Conservation (phyloP, 306 rosid species). For the Quillaja saponaria region DNA sequence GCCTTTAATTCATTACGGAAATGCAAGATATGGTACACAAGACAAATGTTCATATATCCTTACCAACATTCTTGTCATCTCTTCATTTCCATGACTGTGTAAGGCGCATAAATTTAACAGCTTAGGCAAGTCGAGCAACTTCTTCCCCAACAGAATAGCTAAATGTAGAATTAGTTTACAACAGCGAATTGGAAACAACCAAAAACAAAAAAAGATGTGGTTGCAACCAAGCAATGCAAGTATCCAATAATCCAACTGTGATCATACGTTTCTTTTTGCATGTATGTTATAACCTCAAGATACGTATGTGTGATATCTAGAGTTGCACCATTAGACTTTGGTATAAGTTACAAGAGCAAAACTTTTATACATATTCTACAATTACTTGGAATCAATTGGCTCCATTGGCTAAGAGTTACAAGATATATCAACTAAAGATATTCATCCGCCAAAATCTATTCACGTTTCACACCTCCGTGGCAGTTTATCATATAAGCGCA, state of each 20-base stretch:
- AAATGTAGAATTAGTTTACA: conserved; percentile 70
- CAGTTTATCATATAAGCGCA: not conserved
- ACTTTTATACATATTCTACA: not conserved
- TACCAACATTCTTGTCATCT: conserved; percentile 74
- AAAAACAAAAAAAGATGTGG: conserved; percentile 4
- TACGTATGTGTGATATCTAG: too few species aligned
- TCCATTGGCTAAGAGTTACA: conserved; percentile 17
- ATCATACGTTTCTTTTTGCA: conserved; percentile 17
- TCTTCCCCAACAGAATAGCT: conserved; percentile 96
- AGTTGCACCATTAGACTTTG: conserved; percentile 6
- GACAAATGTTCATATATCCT: conserved; percentile 25
- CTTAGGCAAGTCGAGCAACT: conserved; percentile 86
- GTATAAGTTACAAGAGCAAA: not conserved
- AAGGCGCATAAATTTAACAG: conserved; percentile 92
- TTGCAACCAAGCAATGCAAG: not conserved
- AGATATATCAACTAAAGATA: conserved; percentile 6
- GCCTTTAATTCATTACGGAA: conserved; percentile 1
- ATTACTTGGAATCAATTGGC: conserved; percentile 28
- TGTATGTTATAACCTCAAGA: not conserved
- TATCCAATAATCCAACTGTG: not conserved
- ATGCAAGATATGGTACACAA: conserved; percentile 5
- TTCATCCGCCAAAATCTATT: too few species aligned
- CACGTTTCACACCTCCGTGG: not conserved
- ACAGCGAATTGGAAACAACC: conserved; percentile 25
- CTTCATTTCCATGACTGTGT: conserved; percentile 83